phyloP scores from a whole-genome alignment of 257 asterid genomes.

The Solanum etuberosum region DNA sequence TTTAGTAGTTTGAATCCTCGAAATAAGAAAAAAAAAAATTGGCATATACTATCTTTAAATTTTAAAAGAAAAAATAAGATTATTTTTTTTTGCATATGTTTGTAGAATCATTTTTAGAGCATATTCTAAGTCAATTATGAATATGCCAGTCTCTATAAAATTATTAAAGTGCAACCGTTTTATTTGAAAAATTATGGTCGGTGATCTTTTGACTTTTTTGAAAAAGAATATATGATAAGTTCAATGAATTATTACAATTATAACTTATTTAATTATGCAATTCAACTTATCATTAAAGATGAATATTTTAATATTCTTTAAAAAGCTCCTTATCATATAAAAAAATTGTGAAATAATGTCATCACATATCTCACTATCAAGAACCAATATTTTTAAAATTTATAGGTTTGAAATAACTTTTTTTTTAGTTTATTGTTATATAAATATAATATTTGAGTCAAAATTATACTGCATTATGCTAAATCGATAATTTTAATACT shows the following conservation, averaged over 20 bases:
- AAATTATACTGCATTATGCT: not conserved
- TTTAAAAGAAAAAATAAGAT: no score
- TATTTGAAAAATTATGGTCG: not conserved
- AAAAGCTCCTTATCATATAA: not conserved
- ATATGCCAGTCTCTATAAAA: not conserved
- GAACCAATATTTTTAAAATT: not conserved
- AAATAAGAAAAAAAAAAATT: not conserved
- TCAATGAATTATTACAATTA: not conserved
- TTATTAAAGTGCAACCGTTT: not conserved
- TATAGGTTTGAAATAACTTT: not conserved
- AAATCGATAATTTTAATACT: not conserved
- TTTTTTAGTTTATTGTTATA: not conserved
- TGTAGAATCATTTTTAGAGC: not conserved
- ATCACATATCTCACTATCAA: not conserved
- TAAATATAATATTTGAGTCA: not conserved
- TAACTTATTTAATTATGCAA: not conserved
- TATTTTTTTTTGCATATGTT: not conserved
- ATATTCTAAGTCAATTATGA: not conserved
- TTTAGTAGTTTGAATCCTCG: not conserved
- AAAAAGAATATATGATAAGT: not conserved
- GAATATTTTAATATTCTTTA: not conserved
- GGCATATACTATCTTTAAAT: no score
- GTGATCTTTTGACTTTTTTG: not conserved
- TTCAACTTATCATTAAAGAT: not conserved
- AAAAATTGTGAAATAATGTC: not conserved